phyloP scores from a whole-genome alignment of 108 stramenopile genomes.

The Skeletonema menzelii region DNA sequence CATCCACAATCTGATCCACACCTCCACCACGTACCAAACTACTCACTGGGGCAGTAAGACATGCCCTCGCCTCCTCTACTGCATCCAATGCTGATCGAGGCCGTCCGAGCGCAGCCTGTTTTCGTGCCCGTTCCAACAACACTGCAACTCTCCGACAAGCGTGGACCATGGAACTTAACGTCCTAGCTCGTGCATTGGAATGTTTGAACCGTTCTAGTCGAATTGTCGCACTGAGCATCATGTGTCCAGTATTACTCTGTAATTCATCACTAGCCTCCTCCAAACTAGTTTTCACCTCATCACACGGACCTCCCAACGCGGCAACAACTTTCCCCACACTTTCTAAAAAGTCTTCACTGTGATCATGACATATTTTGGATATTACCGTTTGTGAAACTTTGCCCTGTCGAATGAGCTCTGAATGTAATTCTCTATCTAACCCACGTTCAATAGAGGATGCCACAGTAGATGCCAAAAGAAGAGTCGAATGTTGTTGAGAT shows the following conservation, averaged over 20 bases:
- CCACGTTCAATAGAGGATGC: conserved; percentile 83
- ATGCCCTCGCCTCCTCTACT: conserved; percentile 83
- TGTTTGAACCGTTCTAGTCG: conserved; percentile 63
- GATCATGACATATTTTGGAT: conserved; percentile 87
- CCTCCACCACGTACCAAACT: conserved; percentile 48
- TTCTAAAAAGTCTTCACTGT: conserved; percentile 83
- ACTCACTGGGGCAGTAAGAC: conserved; percentile 72
- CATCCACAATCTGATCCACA: conserved; percentile 9
- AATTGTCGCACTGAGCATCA: conserved; percentile 62
- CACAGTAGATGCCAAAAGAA: conserved; percentile 76
- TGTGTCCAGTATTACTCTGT: conserved; percentile 71
- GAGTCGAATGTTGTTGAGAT: conserved; percentile 57
- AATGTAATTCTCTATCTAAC: conserved; percentile 80
- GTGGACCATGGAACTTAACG: conserved; percentile 73
- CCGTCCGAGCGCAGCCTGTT: conserved; percentile 77
- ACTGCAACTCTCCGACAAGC: conserved; percentile 81
- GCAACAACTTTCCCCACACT: conserved; percentile 79
- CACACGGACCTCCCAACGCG: conserved; percentile 74
- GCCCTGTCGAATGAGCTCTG: conserved; percentile 73
- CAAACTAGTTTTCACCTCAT: conserved; percentile 66
- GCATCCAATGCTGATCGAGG: conserved; percentile 82
- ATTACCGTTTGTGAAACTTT: conserved; percentile 71
- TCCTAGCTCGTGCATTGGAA: conserved; percentile 64
- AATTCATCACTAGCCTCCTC: conserved; percentile 71
- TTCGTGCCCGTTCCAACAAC: conserved; percentile 71